Evolutionary conservation across 2,329 filamentous ascomycete genomes (phyloP), one percentile per base, ranked within the genome.

Genomic region (Calonectria hawksworthii): DNA sequence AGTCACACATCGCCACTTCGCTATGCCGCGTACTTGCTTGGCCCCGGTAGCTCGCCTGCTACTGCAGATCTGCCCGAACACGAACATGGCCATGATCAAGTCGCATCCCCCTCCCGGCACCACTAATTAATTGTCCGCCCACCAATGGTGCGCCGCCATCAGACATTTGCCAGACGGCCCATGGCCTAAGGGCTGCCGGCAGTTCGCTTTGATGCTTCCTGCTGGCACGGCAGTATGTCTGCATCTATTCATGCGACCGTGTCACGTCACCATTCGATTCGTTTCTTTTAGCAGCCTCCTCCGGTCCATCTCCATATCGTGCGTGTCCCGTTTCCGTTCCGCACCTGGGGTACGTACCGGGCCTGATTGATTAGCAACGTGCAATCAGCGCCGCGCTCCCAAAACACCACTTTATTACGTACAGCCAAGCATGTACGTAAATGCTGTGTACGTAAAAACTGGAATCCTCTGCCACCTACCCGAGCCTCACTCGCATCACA

Each of bases 381-480:
- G 56, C 28, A 66, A 70, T 64, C 63, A 66, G 59, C 52, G 59
- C 56, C 41, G 41, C 41, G 59, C 44, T 14, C 61, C 68, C n/a
- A 32, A 44, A 56, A 66, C 41, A 56, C 50, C 67, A 56, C 56
- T 64, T 50, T 51, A 47, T 74, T 74, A 74, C 72, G 72, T 74
- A 74, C 72, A 67, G 47, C 34, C 30, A 69, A 63, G 67, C 54
- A 54, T 70, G 72, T 74, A 74, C 72, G 72, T 74, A 74, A 74
- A 44, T 4, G 30, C 30, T 8, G 30, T 69, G 71, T 73, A 73
- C 71, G 72, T 74, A 74, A 74, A 44, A 63, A 38, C 34, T n/a
- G 30, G 30, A 47, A 47, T 70, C 50, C 66, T 65, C 30, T 59
- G 69, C 52, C 63, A 72, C 70, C 44, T 61, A 21, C 41, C 67